Evolutionary conservation across 768 basidiomycete species (phyloP).

Genomic region (Amanita rubescens): DNA sequence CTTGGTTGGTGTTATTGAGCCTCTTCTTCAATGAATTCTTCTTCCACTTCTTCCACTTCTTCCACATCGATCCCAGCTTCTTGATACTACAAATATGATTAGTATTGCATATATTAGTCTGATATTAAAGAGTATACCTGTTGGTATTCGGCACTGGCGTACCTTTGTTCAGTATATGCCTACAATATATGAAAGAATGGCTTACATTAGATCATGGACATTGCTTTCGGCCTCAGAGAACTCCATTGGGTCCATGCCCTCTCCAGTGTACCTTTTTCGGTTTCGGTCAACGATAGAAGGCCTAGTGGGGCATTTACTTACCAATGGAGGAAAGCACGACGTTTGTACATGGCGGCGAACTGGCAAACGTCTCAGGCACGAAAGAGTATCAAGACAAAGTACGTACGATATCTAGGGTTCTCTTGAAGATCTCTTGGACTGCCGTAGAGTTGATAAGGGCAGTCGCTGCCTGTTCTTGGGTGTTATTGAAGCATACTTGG

Average conservation of each 20-base stretch:
- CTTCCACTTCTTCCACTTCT: constrained; percentile 15
- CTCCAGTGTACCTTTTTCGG: constrained; percentile 57
- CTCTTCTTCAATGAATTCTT: constrained; percentile 12
- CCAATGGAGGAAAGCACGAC: constrained; percentile 86
- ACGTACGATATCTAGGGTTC: constrained; percentile 54
- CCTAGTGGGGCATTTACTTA: constrained; percentile 12
- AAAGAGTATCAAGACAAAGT: background rate
- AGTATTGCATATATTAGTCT: background rate
- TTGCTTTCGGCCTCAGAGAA: constrained; percentile 88
- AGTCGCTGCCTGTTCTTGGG: constrained; percentile 45
- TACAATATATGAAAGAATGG: constrained; percentile 7
- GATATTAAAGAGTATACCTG: constrained; percentile 40
- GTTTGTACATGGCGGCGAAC: constrained; percentile 79
- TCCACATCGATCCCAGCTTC: constrained; percentile 23
- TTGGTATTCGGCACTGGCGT: constrained; percentile 78
- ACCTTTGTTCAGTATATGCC: constrained; percentile 1
- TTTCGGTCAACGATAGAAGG: background rate
- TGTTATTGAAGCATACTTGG: constrained; percentile 4
- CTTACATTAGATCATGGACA: constrained; percentile 72
- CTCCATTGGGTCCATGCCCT: constrained; percentile 87
- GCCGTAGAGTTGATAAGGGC: constrained; percentile 74
- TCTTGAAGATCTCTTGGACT: constrained; percentile 81
- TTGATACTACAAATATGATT: constrained; percentile 21
- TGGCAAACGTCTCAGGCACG: constrained; percentile 20
- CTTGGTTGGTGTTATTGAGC: constrained; percentile 12